A percentile compares a stretch with the other conserved stretches of the same genome.
phyloP scores from a whole-genome alignment of 2,329 filamentous ascomycete genomes.

The Arthroderma sp. region DNA sequence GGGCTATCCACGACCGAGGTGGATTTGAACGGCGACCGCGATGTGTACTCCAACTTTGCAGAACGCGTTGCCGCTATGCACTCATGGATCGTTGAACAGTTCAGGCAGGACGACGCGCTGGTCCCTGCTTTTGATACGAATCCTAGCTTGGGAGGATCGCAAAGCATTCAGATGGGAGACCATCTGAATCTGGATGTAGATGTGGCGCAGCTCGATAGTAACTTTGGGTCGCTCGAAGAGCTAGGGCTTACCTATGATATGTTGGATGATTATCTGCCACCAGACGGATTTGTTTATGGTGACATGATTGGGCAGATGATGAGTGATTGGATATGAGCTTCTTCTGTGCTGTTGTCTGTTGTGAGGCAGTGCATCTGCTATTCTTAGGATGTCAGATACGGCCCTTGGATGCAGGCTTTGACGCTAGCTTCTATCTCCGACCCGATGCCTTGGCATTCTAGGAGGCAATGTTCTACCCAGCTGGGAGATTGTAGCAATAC shows the following conservation, averaged over 20 bases:
- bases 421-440: background rate
- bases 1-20: background rate
- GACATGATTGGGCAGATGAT: constrained; percentile 4
- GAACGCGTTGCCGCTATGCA: constrained; percentile 1
- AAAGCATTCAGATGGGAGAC: background rate
- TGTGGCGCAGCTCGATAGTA: too few species aligned
- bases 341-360: background rate
- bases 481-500: background rate
- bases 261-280: background rate
- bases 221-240: too few species aligned
- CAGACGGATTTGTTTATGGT: constrained; percentile 1
- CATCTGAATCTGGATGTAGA: too few species aligned
- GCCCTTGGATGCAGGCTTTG: background rate
- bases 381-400: background rate
- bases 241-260: background rate
- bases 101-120: background rate
- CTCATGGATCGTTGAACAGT: background rate
- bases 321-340: constrained; percentile 3
- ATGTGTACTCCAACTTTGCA: background rate
- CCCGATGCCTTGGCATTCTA: background rate
- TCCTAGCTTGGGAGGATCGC: background rate
- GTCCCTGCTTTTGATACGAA: background rate
- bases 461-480: background rate
- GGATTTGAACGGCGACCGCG: constrained; percentile 1
- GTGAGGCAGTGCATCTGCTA: background rate